These are phyloP conservation scores for Penicillium cataractarum DNA, from an alignment of 495 filamentous ascomycete species.

Conservation along the genomic window DNA sequence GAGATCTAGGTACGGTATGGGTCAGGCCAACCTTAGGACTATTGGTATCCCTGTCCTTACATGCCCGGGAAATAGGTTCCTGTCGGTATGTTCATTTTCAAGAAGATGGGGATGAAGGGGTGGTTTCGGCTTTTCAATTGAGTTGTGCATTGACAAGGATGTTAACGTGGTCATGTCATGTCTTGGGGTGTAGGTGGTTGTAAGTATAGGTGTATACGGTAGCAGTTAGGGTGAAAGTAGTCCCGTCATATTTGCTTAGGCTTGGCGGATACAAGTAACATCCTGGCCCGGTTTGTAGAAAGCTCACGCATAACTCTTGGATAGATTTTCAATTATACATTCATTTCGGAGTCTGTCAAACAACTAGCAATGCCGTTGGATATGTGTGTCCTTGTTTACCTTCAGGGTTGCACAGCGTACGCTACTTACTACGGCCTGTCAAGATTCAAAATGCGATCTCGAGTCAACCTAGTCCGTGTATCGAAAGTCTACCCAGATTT, in stretches of 20 bases:
- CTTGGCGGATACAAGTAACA: not conserved
- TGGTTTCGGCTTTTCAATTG: too few relatives aligned
- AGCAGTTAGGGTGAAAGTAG: not conserved
- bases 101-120: too few relatives aligned
- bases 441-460: too few relatives aligned
- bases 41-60: not conserved
- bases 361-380: not conserved
- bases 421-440: too few relatives aligned
- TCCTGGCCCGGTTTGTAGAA: not conserved
- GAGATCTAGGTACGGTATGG: not conserved
- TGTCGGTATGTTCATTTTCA: not conserved
- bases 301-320: not conserved
- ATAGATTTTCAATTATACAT: not conserved
- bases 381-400: not conserved
- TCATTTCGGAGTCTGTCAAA: not conserved
- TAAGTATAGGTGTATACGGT: not conserved
- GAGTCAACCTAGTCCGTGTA: too few relatives aligned
- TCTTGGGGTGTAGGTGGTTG: too few relatives aligned
- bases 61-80: not conserved
- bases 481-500: too few relatives aligned
- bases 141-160: too few relatives aligned
- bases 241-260: not conserved
- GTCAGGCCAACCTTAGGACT: not conserved
- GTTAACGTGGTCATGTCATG: too few relatives aligned
- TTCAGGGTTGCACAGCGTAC: not conserved